Percentiles rank a stretch among this genome's conserved stretches.
phyloP scores from a whole-genome alignment of 2,329 filamentous ascomycete genomes.

The Periconia digitata region DNA sequence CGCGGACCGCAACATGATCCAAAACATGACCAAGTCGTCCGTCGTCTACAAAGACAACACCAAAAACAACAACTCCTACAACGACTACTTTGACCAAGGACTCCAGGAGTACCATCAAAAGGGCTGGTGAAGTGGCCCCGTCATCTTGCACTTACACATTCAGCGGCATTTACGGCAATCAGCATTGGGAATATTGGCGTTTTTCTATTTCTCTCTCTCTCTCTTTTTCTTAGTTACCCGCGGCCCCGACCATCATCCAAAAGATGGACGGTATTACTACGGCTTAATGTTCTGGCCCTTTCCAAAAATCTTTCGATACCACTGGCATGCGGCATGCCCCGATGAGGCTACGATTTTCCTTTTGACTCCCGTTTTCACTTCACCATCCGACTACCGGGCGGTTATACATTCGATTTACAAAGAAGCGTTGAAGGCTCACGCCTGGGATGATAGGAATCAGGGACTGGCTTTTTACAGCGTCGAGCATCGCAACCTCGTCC shows the following conservation, averaged over 20 bases:
- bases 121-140: slow-evolving; percentile 67
- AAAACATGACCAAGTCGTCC: slow-evolving; percentile 53
- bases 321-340: slow-evolving; percentile 37
- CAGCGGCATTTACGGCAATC: slow-evolving; percentile 39
- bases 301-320: slow-evolving; percentile 41
- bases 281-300: slow-evolving; percentile 25
- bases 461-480: slow-evolving; percentile 14
- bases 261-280: slow-evolving; percentile 19
- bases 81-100: slow-evolving; percentile 78
- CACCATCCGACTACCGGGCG: slow-evolving; percentile 27
- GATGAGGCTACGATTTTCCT: slow-evolving; percentile 44
- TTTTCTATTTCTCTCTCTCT: slow-evolving; percentile 19
- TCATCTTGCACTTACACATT: slow-evolving; percentile 31
- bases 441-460: slow-evolving; percentile 27
- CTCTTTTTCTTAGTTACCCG: slow-evolving; percentile 17
- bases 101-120: slow-evolving; percentile 83
- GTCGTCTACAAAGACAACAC: slow-evolving; percentile 56
- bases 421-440: slow-evolving; percentile 41
- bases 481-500: slow-evolving; percentile 21
- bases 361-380: slow-evolving; percentile 19
- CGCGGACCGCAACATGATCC: slow-evolving; percentile 45
- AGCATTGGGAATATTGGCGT: slow-evolving; percentile 37
- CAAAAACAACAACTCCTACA: slow-evolving; percentile 71
- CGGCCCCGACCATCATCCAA: slow-evolving; percentile 1
- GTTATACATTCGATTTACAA: slow-evolving; percentile 29